Conservation (phyloP, 495 filamentous ascomycete species). For the Xylaria flabelliformis region DNA sequence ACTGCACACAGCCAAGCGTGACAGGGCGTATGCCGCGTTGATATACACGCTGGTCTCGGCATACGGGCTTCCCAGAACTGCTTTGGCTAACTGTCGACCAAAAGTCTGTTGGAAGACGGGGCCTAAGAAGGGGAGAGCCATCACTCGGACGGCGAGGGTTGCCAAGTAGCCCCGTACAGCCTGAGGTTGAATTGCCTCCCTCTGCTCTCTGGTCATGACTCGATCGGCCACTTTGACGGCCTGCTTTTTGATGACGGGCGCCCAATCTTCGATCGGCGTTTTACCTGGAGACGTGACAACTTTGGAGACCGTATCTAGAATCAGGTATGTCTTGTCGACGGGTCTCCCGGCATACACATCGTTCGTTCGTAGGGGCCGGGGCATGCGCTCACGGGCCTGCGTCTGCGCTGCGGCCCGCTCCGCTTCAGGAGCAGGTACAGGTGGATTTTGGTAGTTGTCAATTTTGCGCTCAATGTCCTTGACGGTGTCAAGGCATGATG, state of each 20-base stretch:
- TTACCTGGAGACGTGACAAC: constrained; percentile 66
- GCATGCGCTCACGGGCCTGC: constrained; percentile 34
- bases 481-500: constrained; percentile 69
- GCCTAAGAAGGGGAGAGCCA: constrained; percentile 64
- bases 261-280: constrained; percentile 48
- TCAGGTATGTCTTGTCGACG: constrained; percentile 10
- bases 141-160: constrained; percentile 39
- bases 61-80: constrained; percentile 73
- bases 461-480: constrained; percentile 70
- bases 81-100: constrained; percentile 61
- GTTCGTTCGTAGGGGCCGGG: constrained; percentile 46
- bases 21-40: constrained; percentile 73
- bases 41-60: constrained; percentile 68
- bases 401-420: constrained; percentile 39
- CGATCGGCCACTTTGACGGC: constrained; percentile 44
- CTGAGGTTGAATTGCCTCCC: constrained; percentile 49
- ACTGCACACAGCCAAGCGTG: constrained; percentile 70
- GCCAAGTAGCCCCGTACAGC: constrained; percentile 47
- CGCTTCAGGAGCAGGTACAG: constrained; percentile 38
- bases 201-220: constrained; percentile 54
- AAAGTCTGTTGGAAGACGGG: constrained; percentile 74
- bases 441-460: constrained; percentile 60
- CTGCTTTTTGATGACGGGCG: constrained; percentile 48
- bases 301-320: constrained; percentile 53
- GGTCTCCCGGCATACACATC: constrained; percentile 38